phyloP scores from a whole-genome alignment of 2,329 filamentous ascomycete genomes.

The Zymoseptoria brevis region DNA sequence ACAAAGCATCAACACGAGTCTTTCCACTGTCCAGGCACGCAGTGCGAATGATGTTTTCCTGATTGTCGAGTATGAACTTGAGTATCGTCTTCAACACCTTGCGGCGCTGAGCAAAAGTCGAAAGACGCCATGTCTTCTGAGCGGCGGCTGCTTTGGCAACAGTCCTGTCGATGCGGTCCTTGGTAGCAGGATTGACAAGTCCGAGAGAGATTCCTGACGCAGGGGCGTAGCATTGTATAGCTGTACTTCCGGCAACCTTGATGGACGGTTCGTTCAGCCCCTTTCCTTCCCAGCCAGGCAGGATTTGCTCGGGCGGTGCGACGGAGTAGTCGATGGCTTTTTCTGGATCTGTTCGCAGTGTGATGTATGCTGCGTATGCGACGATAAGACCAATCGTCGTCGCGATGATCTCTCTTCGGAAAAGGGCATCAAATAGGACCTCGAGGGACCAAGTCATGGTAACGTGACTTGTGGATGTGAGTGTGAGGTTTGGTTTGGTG shows the following conservation, averaged over 20 bases:
- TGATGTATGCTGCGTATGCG: constrained; percentile 4
- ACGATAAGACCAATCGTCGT: constrained; percentile 6
- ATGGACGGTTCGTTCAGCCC: constrained; percentile 54
- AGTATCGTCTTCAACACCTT: constrained; percentile 74
- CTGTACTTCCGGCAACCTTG: constrained; percentile 57
- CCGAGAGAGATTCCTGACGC: constrained; percentile 82
- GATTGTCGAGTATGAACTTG: constrained; percentile 77
- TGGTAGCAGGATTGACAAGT: constrained; percentile 65
- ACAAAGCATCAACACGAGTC: constrained; percentile 85
- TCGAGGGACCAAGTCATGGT: constrained; percentile 6
- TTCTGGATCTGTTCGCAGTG: constrained; percentile 12
- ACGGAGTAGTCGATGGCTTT: constrained; percentile 23
- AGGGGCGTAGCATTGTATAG: constrained; percentile 79
- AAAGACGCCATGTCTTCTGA: constrained; percentile 68
- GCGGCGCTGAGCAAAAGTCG: constrained; percentile 67
- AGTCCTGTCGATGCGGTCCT: constrained; percentile 68
- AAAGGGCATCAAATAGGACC: not conserved
- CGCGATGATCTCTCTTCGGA: constrained; percentile 5
- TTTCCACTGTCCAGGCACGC: constrained; percentile 93
- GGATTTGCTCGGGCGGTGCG: constrained; percentile 53
- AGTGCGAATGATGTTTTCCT: constrained; percentile 74
- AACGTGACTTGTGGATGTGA: constrained; percentile 1
- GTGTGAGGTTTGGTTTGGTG: not conserved
- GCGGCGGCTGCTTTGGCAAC: constrained; percentile 66
- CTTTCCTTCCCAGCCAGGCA: constrained; percentile 45